Evolutionary conservation across 345 rosid genomes (phyloP).

Genomic region (Erucastrum elatum): DNA sequence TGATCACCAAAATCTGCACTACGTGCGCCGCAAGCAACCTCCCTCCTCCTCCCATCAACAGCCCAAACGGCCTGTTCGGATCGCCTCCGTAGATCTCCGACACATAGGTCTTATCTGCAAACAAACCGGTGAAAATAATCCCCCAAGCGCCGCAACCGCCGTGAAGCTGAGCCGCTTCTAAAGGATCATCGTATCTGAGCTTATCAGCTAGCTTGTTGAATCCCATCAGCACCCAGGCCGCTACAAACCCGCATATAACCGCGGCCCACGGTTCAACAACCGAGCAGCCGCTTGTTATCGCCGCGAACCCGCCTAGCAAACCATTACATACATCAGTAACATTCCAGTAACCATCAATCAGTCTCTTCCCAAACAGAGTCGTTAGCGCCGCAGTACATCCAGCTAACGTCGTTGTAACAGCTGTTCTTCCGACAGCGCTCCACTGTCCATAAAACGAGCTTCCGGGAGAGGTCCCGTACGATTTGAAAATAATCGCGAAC

Average conservation of each 20-base stretch:
- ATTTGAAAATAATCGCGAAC: conserved; percentile 38
- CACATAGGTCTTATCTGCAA: conserved; percentile 35
- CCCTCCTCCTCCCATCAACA: conserved; percentile 49
- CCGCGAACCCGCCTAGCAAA: conserved; percentile 49
- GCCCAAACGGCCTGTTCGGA: conserved; percentile 44
- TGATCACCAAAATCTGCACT: conserved; percentile 42
- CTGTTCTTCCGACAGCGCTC: conserved; percentile 52
- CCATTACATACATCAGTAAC: conserved; percentile 49
- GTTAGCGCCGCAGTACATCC: conserved; percentile 48
- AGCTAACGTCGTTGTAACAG: conserved; percentile 48
- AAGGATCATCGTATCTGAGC: conserved; percentile 42
- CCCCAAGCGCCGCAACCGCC: conserved; percentile 53
- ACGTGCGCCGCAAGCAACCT: conserved; percentile 45
- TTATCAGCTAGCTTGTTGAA: conserved; percentile 44
- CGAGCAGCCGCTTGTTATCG: conserved; percentile 47
- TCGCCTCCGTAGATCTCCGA: conserved; percentile 39
- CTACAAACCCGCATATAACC: conserved; percentile 46
- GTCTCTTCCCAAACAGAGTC: conserved; percentile 42
- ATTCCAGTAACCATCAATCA: conserved; percentile 44
- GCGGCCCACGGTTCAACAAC: conserved; percentile 52
- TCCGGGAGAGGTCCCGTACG: conserved; percentile 21
- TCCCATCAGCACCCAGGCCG: conserved; percentile 46
- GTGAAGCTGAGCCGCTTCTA: conserved; percentile 55
- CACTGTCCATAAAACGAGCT: conserved; percentile 46
- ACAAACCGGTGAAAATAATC: conserved; percentile 43